Percentiles rank a stretch among this genome's conserved stretches.
These are phyloP conservation scores for Balamuthia mandrillaris DNA, from an alignment of 208 protist genomes.

Conservation along the genomic window DNA sequence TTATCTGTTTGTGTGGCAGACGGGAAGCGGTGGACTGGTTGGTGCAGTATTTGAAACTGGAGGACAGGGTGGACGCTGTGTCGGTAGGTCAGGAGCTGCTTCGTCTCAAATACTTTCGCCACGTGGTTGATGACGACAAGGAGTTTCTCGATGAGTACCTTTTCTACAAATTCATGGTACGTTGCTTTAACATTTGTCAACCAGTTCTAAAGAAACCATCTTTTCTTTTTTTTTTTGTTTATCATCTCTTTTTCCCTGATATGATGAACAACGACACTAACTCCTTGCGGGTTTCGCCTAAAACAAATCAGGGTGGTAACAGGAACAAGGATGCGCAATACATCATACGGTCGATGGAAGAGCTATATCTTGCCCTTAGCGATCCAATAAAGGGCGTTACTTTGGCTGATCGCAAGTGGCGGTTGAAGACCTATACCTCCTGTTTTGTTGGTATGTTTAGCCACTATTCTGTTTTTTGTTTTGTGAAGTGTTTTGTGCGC, in stretches of 20 bases:
- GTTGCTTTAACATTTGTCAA: not conserved
- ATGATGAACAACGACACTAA: no score
- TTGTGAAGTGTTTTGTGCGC: no score
- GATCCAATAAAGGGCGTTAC: not conserved
- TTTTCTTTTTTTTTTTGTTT: not conserved
- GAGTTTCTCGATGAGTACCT: not conserved
- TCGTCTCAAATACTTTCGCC: slow-evolving; percentile 21
- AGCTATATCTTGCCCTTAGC: not conserved
- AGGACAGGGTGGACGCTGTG: not conserved
- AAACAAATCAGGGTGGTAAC: no score
- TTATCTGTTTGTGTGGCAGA: no score
- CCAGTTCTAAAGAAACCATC: not conserved
- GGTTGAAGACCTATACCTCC: slow-evolving; percentile 9
- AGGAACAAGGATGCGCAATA: no score
- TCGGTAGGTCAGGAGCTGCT: slow-evolving; percentile 18
- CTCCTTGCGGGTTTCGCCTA: no score
- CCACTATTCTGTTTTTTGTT: not conserved
- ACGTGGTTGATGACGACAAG: not conserved
- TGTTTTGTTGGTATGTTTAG: not conserved
- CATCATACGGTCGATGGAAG: not conserved
- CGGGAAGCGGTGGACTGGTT: slow-evolving; percentile 28
- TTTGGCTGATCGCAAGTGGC: slow-evolving; percentile 20
- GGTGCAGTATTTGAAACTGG: slow-evolving; percentile 16
- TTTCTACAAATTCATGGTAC: slow-evolving; percentile 10
- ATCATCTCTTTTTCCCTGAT: no score